Percentiles rank a stretch among this genome's conserved stretches.
phyloP scores from a whole-genome alignment of 345 rosid species.

The Camelina laxa region DNA sequence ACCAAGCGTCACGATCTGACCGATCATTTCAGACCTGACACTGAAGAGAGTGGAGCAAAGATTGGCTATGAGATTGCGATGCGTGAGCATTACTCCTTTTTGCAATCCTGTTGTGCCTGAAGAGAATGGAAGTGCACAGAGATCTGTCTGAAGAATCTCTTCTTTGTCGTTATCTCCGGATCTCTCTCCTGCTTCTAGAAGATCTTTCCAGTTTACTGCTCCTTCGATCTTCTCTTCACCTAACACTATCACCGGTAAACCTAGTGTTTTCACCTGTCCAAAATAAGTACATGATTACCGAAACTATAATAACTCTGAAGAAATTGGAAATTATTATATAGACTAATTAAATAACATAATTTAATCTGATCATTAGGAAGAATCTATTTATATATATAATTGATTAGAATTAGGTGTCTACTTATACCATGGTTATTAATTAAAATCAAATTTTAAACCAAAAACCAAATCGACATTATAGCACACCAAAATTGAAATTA shows the following conservation, averaged over 20 bases:
- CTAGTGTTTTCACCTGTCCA: conserved; percentile 64
- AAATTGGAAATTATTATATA: background rate
- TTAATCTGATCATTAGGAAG: background rate
- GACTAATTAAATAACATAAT: background rate
- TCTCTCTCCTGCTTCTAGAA: conserved; percentile 78
- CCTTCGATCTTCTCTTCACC: conserved; percentile 58
- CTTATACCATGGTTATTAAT: too few species aligned
- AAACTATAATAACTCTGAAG: background rate
- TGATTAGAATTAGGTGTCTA: background rate
- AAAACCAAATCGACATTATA: background rate
- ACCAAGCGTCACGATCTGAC: conserved; percentile 62
- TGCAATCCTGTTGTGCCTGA: conserved; percentile 96
- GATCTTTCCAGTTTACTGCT: conserved; percentile 70
- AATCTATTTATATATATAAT: background rate
- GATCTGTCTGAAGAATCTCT: conserved; percentile 61
- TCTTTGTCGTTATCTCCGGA: conserved; percentile 45
- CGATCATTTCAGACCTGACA: conserved; percentile 68
- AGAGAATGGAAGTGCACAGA: conserved; percentile 97
- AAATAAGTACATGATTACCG: background rate
- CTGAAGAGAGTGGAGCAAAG: conserved; percentile 85
- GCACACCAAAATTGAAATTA: background rate
- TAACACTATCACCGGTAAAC: conserved; percentile 60
- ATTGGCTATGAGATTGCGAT: conserved; percentile 82
- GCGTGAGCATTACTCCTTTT: conserved; percentile 90
- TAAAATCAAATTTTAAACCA: background rate